Base-by-base conservation (phyloP, 2,329 filamentous ascomycete species). In the Trichoderma lentiforme region DNA sequence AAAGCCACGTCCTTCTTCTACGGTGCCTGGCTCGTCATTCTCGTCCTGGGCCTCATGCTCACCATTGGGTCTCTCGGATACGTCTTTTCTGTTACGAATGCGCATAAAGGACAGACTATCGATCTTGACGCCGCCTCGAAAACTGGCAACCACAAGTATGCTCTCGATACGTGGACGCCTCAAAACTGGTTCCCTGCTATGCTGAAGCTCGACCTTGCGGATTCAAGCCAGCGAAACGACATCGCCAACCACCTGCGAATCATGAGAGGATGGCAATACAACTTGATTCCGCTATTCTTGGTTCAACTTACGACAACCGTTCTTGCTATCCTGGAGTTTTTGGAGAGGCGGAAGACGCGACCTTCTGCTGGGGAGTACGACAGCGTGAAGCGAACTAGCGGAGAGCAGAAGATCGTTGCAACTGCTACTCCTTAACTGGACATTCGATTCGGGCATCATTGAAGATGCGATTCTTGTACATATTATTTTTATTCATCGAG, bases 261-360 rank as follows among this genome's bases (percentile, higher is more conserved):
- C 36, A 79, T 79, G 73, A 65, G 72, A 1, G 77, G 77, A 3
- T 79, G 77, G 77, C 76, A 79, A 36, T 79, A 77, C 26, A 79
- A 78, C 36, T 67, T 79, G 3, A 78, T 79, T 11, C 77, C 77
- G 1, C 76, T 79, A 67, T 78, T 79, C n/a, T 43, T 78, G 0
- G 51, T 79, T 3, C 77, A 79, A 32, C 70, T 79, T 4, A 53
- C 56, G 3, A 77, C 78, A 21, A 79, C 77, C 2, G 67, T 60
- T 2, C 53, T 79, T 47, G 76, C 77, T 2, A 32, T 77, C 1
- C 74, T 74, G 73, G 77, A 79, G 26, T 75, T 70, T 0, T 63
- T 73, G 56, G 53, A 72, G 21, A 71, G 72, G 66, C 72, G 75
- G 26, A 75, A 71, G 12, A 18, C 68, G 5, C 56, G 63, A 26